Evolutionary conservation across 495 filamentous ascomycete species (phyloP), one percentile per base, ranked within the genome.

Genomic region (Haplographium delicatum): DNA sequence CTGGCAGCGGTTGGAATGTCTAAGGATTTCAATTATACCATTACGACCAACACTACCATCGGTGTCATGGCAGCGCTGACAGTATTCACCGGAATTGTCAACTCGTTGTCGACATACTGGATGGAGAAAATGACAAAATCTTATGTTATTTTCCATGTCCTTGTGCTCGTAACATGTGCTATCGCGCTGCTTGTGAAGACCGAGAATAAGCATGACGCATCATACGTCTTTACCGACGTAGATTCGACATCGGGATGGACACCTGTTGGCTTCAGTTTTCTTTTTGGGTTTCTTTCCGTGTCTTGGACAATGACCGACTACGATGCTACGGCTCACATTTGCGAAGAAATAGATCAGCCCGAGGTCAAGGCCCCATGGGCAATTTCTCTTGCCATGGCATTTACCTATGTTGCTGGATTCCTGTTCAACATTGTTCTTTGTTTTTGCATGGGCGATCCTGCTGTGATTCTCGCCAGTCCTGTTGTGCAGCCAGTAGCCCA

Each of bases 211-310:
- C 76, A 84, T 48, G 69, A 67, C 48, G 72, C 81, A 8, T 63
- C 57, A 9, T 86, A 84, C 59, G 81, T 82, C 4, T 87, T 85
- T 57, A 84, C 80, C 20, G 58, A 81, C 27, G 75, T 84, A 40
- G 72, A 72, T 16, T 69, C 80, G 25, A 68, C 62, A 8, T 82
- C 75, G 0, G 82, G 82, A 10, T 87, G 83, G 83, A 72, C 50
- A 0, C 82, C 78, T 5, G 68, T 71, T 19, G 83, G 82, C 5
- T 85, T 82, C 59, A 78, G 76, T n/a, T 85, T 82, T 60, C 59
- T 87, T 25, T 84, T 87, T 51, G 83, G 83, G 18, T 85, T 84
- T 60, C 64, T 87, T 19, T 80, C 78, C 7, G 83, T 83, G 22
- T 78, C 79, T 0, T 87, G 83, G 81, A 83, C 79, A 34, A 81